These are phyloP conservation scores for Sistotremastrum niveocremeum DNA, from an alignment of 768 basidiomycete genomes.

Conservation along the genomic window DNA sequence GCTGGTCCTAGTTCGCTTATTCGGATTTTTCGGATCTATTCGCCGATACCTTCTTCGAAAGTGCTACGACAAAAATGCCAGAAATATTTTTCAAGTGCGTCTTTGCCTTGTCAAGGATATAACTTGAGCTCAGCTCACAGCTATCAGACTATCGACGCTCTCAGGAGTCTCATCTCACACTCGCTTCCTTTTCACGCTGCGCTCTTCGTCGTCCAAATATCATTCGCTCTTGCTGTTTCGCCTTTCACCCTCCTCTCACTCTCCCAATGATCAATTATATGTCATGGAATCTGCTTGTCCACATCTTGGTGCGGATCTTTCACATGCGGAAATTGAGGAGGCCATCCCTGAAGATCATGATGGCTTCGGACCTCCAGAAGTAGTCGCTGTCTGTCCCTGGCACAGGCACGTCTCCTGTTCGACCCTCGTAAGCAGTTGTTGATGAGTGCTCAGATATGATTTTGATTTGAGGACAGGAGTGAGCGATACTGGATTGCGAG, in stretches of 20 bases:
- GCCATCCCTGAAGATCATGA: constrained; percentile 24
- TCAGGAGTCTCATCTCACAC: no score
- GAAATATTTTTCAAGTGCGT: no score
- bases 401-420: constrained; percentile 33
- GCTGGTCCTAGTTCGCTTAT: no score
- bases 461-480: constrained; percentile 58
- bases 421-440: background rate
- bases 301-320: constrained; percentile 69
- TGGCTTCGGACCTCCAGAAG: constrained; percentile 14
- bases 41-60: no score
- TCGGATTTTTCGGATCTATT: no score
- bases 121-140: no score
- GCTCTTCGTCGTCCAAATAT: constrained; percentile 1
- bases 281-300: constrained; percentile 74
- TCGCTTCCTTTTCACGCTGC: no score
- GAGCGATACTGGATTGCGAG: constrained; percentile 53
- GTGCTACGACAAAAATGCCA: no score
- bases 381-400: constrained; percentile 66
- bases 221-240: constrained; percentile 19
- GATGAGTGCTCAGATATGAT: constrained; percentile 42
- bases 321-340: constrained; percentile 65
- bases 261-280: constrained; percentile 34
- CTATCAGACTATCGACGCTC: no score
- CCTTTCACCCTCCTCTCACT: constrained; percentile 2
- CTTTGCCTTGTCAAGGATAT: no score